phyloP scores from a whole-genome alignment of 108 stramenopile species.

The Nannochloropsis granulata region DNA sequence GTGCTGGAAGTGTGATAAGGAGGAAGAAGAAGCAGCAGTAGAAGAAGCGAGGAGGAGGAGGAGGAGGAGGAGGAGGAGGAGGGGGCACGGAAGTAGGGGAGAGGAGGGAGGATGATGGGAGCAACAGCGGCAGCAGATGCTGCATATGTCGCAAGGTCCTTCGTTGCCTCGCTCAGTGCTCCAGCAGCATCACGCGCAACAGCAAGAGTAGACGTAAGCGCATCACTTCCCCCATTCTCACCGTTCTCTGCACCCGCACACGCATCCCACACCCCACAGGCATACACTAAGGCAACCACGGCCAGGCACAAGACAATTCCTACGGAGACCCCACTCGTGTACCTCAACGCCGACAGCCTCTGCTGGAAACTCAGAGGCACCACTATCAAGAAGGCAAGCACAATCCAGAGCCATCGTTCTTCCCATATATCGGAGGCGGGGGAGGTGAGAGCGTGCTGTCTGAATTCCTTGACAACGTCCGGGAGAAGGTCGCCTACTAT shows the following conservation, averaged over 20 bases:
- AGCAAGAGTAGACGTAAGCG: too few relatives aligned
- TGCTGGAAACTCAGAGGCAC: constrained; percentile 11
- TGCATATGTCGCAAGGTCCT: too few relatives aligned
- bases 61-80: neutral
- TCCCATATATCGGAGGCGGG: constrained; percentile 19
- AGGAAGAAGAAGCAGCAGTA: neutral
- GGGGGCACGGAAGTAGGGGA: too few relatives aligned
- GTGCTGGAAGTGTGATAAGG: too few relatives aligned
- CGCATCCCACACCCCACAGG: neutral
- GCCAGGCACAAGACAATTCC: constrained; percentile 31
- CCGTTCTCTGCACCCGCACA: too few relatives aligned
- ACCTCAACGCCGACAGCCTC: constrained; percentile 37
- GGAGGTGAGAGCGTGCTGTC: constrained; percentile 1
- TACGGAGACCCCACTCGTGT: constrained; percentile 33
- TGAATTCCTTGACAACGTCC: constrained; percentile 33
- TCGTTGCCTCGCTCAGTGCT: too few relatives aligned
- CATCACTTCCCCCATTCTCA: too few relatives aligned
- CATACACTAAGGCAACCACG: neutral
- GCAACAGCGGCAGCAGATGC: too few relatives aligned
- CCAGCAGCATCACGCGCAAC: too few relatives aligned
- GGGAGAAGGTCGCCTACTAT: constrained; percentile 59
- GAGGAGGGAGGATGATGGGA: too few relatives aligned
- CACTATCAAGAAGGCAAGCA: constrained; percentile 2
- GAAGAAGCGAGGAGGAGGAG: neutral
- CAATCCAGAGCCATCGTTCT: constrained; percentile 38